Percentiles rank a stretch among this genome's conserved stretches.
Conservation (phyloP, 768 basidiomycete genomes). For the Strobilomyces dryophilus region DNA sequence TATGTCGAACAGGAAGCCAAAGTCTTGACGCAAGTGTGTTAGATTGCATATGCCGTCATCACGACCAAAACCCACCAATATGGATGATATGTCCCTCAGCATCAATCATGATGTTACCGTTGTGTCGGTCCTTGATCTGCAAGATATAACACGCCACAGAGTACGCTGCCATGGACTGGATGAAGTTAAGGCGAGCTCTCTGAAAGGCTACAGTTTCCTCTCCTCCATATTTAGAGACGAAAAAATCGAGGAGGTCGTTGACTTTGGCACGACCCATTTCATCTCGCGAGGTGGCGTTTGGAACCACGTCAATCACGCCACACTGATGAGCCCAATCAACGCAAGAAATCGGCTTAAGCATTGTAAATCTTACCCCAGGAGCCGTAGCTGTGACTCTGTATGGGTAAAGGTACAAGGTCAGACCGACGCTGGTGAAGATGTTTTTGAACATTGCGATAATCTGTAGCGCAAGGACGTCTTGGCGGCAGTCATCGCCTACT, state of each 20-base stretch:
- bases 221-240: slow-evolving; percentile 88
- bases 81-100: slow-evolving; percentile 96
- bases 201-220: slow-evolving; percentile 89
- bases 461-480: slow-evolving; percentile 96
- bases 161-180: slow-evolving; percentile 99
- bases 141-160: slow-evolving; percentile 97
- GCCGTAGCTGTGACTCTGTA: slow-evolving; percentile 97
- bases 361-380: slow-evolving; percentile 68
- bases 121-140: slow-evolving; percentile 98
- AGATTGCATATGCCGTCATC: background rate
- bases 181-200: slow-evolving; percentile 89
- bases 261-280: slow-evolving; percentile 99
- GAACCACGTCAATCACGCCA: slow-evolving; percentile 97
- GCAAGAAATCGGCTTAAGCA: background rate
- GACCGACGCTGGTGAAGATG: slow-evolving; percentile 83
- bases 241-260: slow-evolving; percentile 93
- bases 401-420: slow-evolving; percentile 89
- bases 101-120: slow-evolving; percentile 99
- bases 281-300: slow-evolving; percentile 95
- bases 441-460: slow-evolving; percentile 99
- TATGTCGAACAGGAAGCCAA: slow-evolving; percentile 97
- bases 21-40: slow-evolving; percentile 50
- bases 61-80: slow-evolving; percentile 58
- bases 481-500: slow-evolving; percentile 98
- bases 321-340: slow-evolving; percentile 53